Evolutionary conservation across 2,329 filamentous ascomycete species (phyloP), one percentile per base, ranked within the genome.

Genomic region (Ascosphaera aggregata): DNA sequence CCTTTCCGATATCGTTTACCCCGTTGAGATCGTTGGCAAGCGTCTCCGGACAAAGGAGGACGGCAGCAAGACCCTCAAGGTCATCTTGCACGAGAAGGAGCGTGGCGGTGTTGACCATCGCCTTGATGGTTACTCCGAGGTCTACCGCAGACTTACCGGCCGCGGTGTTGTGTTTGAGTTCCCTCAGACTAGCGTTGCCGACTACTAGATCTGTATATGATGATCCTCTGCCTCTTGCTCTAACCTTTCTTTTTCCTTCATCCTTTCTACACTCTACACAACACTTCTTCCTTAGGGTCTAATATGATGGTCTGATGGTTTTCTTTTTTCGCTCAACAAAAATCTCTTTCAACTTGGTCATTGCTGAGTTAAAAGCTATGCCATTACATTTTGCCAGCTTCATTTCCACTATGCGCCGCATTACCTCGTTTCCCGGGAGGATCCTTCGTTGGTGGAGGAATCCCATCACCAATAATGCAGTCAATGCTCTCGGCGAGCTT

Each of bases 11-110:
- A 81, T 98, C 60, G 89, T 94, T 71, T 98, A 80, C 80, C 89
- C 89, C 59, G 89, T 98, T 59, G 89, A 98, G 80, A 98, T 98
- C 53, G 89, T 98, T 55, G 89, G 89, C 69, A 95, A 95, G 82
- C 84, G 89, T 60, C 67, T 85, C 63, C 80, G 89, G 66, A 95
- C 89, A 71, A 86, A 92, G 71, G 86, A 95, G 74, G 89, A 98
- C 66, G 84, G 84, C 65, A 77, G 72, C 77, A 95, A 95, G 80
- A 68, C 82, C 61, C 76, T 95, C 66, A 98, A 98, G 80, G 82
- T 98, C 63, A 73, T 98, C 60, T 76, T 98, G 45, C 89, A 98
- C 66, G 89, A 95, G 80, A 98, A 98, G 82, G 89, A 98, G 80
- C 81, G 85, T 57, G 86, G 85, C 59, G 84, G 85, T 64, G 86